Conservation (phyloP, 179 eudicot genomes). For the Nepenthes alata region DNA sequence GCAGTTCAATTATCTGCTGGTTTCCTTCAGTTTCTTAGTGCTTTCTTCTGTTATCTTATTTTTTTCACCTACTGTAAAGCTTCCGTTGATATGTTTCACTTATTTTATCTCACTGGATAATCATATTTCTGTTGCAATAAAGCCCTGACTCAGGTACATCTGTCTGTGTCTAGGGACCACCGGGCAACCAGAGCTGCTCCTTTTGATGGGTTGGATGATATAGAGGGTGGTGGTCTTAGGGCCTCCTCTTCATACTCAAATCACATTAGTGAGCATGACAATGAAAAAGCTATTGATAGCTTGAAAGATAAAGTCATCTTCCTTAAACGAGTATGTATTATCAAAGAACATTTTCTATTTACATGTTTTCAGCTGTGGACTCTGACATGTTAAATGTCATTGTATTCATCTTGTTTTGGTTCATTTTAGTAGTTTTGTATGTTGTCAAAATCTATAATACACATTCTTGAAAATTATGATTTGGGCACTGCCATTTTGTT, state of each 20-base stretch:
- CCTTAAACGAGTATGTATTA: slow-evolving; percentile 22
- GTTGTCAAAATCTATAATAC: no score
- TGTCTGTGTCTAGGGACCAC: slow-evolving; percentile 19
- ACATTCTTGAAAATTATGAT: no score
- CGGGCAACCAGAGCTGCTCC: slow-evolving; percentile 24
- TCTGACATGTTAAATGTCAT: no score
- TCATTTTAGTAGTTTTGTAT: no score
- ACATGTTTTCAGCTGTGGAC: neutral
- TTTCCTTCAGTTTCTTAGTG: no score
- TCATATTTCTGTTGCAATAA: neutral
- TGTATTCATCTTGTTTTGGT: no score
- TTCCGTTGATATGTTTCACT: no score
- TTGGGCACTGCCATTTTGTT: no score
- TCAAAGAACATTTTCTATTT: neutral
- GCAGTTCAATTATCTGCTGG: no score
- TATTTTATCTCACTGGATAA: no score
- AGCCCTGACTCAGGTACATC: neutral
- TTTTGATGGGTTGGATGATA: slow-evolving; percentile 18
- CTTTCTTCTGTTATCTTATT: no score
- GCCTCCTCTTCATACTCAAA: slow-evolving; percentile 33
- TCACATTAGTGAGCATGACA: slow-evolving; percentile 30
- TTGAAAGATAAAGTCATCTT: slow-evolving; percentile 32
- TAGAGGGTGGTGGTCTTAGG: slow-evolving; percentile 37
- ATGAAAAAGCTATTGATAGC: slow-evolving; percentile 32
- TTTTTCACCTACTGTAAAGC: no score